Evolutionary conservation across 1,284 basidiomycete genomes (phyloP).

Genomic region (Moesziomyces sp.): DNA sequence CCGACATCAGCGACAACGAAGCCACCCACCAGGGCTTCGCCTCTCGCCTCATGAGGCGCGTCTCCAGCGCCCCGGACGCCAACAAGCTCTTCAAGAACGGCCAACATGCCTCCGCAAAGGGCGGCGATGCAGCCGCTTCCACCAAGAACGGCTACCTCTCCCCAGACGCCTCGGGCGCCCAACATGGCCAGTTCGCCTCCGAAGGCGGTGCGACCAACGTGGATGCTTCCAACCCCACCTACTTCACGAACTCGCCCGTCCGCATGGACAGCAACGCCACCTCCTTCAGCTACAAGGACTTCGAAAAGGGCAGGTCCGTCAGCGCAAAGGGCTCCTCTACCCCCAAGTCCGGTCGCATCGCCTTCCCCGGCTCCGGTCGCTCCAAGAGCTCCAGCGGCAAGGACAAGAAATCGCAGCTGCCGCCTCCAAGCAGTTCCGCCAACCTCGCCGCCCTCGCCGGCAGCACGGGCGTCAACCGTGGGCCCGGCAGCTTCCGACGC

Average conservation of each 20-base stretch:
- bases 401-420: constrained; percentile 78
- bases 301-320: constrained; percentile 51
- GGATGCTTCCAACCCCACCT: constrained; percentile 28
- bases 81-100: constrained; percentile 81
- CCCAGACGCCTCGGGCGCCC: constrained; percentile 70
- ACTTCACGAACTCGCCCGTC: constrained; percentile 60
- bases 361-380: constrained; percentile 53
- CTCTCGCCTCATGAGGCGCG: constrained; percentile 76
- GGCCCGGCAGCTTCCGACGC: constrained; percentile 77
- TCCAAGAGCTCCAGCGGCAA: constrained; percentile 51
- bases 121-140: constrained; percentile 9
- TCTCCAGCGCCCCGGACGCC: constrained; percentile 94
- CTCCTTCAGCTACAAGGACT: constrained; percentile 63
- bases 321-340: constrained; percentile 47
- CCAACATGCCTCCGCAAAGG: constrained; percentile 20
- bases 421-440: constrained; percentile 77
- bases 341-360: constrained; percentile 52
- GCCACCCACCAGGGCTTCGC: constrained; percentile 35
- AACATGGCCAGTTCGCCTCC: constrained; percentile 25
- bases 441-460: constrained; percentile 52
- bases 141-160: constrained; percentile 60
- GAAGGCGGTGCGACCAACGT: constrained; percentile 26
- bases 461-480: constrained; percentile 69
- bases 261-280: constrained; percentile 63
- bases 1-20: constrained; percentile 34